Conservation (phyloP, 495 filamentous ascomycete species). For the Bacidia gigantensis region DNA sequence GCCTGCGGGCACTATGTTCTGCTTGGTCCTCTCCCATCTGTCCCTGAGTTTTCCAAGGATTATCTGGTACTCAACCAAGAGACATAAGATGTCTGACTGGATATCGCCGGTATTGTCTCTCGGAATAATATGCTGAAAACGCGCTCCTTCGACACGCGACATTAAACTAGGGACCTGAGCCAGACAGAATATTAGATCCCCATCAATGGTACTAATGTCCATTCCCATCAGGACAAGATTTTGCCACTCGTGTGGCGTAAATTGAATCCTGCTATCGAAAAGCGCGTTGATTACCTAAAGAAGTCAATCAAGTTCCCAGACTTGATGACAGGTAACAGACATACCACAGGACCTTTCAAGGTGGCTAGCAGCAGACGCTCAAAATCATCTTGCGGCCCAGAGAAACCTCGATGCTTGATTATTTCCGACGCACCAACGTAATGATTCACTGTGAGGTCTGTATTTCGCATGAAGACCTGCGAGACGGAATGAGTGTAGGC, state of each 20-base stretch:
- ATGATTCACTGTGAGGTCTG: conserved; percentile 23
- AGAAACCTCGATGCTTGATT: conserved; percentile 25
- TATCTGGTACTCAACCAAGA: background rate
- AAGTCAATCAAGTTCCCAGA: background rate
- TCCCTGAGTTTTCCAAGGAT: too few species aligned
- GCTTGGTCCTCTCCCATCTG: too few species aligned
- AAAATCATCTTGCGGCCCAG: conserved; percentile 25
- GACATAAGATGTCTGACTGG: background rate
- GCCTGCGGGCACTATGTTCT: too few species aligned
- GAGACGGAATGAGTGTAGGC: background rate
- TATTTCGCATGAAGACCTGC: background rate
- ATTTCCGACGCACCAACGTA: conserved; percentile 29
- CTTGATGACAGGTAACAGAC: background rate
- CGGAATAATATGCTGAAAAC: background rate
- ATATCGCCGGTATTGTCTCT: background rate
- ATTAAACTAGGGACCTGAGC: conserved; percentile 22
- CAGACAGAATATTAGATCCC: conserved; percentile 22
- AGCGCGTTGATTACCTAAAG: conserved; percentile 30
- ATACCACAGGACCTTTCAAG: conserved; percentile 29
- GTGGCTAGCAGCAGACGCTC: conserved; percentile 27
- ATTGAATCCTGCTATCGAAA: conserved; percentile 26
- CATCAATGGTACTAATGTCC: conserved; percentile 20
- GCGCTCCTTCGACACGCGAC: conserved; percentile 14
- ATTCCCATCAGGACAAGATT: conserved; percentile 23
- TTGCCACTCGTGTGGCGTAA: conserved; percentile 26